Conservation (phyloP, 176 grass and related monocot genomes). For the Hyparrhenia diplandra region DNA sequence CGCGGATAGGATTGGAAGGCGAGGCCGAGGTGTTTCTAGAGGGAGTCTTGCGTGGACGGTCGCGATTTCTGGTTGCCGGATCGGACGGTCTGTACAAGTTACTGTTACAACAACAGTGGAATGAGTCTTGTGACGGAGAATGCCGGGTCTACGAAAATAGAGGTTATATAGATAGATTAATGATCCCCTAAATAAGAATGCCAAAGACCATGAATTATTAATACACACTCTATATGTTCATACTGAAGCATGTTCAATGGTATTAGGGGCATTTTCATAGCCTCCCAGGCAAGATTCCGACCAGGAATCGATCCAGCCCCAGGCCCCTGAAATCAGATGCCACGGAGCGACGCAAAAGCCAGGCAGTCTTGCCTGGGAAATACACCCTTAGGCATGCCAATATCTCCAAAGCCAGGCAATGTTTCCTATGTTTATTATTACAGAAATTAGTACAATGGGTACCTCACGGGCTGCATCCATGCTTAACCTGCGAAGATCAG, state of each 20-base stretch:
- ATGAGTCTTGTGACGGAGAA: too few species aligned
- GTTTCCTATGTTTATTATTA: neutral
- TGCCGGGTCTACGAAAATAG: too few species aligned
- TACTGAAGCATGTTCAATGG: neutral
- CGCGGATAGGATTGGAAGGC: too few species aligned
- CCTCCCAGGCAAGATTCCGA: neutral
- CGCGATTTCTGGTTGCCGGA: too few species aligned
- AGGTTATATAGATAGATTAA: too few species aligned
- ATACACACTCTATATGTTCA: conserved; percentile 5
- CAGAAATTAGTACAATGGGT: conserved; percentile 32
- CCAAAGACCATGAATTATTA: conserved; percentile 15
- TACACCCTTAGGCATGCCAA: neutral
- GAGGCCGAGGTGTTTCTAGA: too few species aligned
- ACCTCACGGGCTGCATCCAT: conserved; percentile 99
- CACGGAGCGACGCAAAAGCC: neutral
- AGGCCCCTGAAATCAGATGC: neutral
- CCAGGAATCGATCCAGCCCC: neutral
- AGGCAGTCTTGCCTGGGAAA: neutral
- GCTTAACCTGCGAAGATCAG: conserved; percentile 96
- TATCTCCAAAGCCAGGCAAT: neutral
- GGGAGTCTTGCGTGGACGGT: too few species aligned
- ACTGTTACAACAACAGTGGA: too few species aligned
- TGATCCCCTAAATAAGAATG: neutral
- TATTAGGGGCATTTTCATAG: neutral
- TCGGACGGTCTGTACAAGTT: too few species aligned